phyloP scores from a whole-genome alignment of 2,329 filamentous ascomycete genomes.

The Ophiostoma himal-ulmi region DNA sequence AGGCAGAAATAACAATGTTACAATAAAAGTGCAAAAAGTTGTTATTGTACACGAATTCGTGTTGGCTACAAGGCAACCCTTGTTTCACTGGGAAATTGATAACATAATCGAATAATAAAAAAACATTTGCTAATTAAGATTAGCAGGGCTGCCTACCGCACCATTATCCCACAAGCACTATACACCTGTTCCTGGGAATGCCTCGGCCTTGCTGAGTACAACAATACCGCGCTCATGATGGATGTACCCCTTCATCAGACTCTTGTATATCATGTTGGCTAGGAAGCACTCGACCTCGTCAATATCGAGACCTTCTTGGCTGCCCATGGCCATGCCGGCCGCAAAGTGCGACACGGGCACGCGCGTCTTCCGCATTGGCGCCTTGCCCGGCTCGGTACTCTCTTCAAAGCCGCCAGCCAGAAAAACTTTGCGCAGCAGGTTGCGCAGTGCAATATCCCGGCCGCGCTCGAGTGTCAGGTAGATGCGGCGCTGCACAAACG shows the following conservation, averaged over 20 bases:
- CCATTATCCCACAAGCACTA: slow-evolving; percentile 29
- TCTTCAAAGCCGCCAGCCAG: slow-evolving; percentile 76
- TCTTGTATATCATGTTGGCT: slow-evolving; percentile 98
- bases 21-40: not conserved
- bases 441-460: slow-evolving; percentile 85
- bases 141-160: not conserved
- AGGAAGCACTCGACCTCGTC: slow-evolving; percentile 95
- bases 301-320: slow-evolving; percentile 62
- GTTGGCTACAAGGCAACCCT: not conserved
- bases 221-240: slow-evolving; percentile 83
- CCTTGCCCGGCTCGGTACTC: slow-evolving; percentile 59
- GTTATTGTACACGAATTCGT: not conserved
- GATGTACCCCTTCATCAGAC: slow-evolving; percentile 97
- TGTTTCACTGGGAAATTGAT: not conserved
- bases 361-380: slow-evolving; percentile 64
- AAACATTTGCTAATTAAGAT: not conserved
- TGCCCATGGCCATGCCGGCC: slow-evolving; percentile 72
- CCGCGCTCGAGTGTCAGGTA: slow-evolving; percentile 91
- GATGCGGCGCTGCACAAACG: slow-evolving; percentile 87
- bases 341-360: slow-evolving; percentile 79
- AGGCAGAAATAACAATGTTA: not conserved
- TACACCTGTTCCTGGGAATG: slow-evolving; percentile 84
- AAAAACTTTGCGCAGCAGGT: slow-evolving; percentile 88
- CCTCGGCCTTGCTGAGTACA: slow-evolving; percentile 85
- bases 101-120: not conserved